Evolutionary conservation across 2,329 filamentous ascomycete species (phyloP).

Genomic region (Acephala macrosclerotiorum): DNA sequence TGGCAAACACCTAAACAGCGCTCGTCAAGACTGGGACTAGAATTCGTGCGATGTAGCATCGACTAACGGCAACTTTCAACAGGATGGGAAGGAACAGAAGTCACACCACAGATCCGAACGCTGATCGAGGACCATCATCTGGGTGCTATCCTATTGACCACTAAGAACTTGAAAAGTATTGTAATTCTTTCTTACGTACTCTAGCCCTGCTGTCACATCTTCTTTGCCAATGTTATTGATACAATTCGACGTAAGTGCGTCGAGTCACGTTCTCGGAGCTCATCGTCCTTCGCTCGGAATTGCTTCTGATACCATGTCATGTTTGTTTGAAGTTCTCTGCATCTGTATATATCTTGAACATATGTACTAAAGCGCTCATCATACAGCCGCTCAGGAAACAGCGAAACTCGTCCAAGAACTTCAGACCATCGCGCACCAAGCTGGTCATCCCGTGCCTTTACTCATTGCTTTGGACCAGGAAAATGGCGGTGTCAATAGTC

Average conservation of each 20-base stretch:
- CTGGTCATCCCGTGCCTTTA: constrained; percentile 87
- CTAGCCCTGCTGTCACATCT: background rate
- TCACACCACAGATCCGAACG: constrained; percentile 82
- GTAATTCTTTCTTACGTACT: constrained; percentile 9
- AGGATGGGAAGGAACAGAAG: constrained; percentile 84
- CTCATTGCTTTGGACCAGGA: constrained; percentile 95
- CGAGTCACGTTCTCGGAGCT: background rate
- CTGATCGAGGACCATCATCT: constrained; percentile 86
- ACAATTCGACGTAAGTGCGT: background rate
- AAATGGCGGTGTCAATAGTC: constrained; percentile 96
- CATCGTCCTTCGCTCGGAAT: background rate
- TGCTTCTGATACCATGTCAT: constrained; percentile 6
- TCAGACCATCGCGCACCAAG: constrained; percentile 88
- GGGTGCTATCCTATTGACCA: constrained; percentile 84
- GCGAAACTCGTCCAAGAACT: constrained; percentile 88
- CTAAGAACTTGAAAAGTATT: constrained; percentile 84
- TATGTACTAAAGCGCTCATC: constrained; percentile 32
- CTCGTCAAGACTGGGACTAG: background rate
- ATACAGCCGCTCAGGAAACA: constrained; percentile 84
- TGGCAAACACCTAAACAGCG: background rate
- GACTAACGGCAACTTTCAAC: constrained; percentile 19
- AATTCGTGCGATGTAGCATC: background rate
- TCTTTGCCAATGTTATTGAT: background rate
- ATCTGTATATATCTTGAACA: background rate
- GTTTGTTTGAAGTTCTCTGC: too few species aligned